Percentiles rank a stretch among this genome's conserved stretches.
These are phyloP conservation scores for Pseudevernia furfuracea DNA, from an alignment of 495 filamentous ascomycete species.

Conservation along the genomic window DNA sequence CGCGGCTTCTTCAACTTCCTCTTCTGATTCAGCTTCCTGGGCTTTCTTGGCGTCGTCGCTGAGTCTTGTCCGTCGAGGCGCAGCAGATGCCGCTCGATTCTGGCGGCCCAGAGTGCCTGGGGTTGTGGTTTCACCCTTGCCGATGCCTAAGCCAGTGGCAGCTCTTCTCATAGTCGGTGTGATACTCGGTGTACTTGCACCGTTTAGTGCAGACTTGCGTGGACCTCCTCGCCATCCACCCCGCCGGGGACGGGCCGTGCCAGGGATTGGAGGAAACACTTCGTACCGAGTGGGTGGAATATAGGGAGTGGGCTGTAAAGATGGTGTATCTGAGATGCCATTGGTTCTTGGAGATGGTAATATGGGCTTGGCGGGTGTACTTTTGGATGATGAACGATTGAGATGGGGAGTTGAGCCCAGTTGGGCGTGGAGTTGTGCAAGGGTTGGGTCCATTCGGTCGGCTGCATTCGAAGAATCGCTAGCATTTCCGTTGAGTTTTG, in stretches of 20 bases:
- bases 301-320: background rate
- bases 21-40: background rate
- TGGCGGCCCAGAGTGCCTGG: background rate
- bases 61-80: constrained; percentile 7
- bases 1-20: background rate
- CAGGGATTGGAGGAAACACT: constrained; percentile 31
- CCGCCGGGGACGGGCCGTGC: constrained; percentile 23
- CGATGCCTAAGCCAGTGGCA: constrained; percentile 13
- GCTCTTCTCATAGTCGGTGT: constrained; percentile 16
- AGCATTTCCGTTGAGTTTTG: constrained; percentile 29
- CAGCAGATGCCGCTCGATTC: constrained; percentile 1
- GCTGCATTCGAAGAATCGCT: constrained; percentile 18
- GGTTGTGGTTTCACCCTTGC: constrained; percentile 5
- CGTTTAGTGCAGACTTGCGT: constrained; percentile 17
- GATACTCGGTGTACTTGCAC: constrained; percentile 18
- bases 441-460: constrained; percentile 18
- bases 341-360: constrained; percentile 11
- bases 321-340: constrained; percentile 4
- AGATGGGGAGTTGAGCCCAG: constrained; percentile 10
- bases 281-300: constrained; percentile 29
- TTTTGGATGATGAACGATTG: constrained; percentile 8
- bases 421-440: constrained; percentile 18
- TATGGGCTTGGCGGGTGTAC: constrained; percentile 9
- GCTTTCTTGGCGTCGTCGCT: constrained; percentile 7
- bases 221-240: constrained; percentile 25